A percentile compares a stretch with the other conserved stretches of the same genome.
Conservation (phyloP, 257 asterid genomes). For the Gardenia jasminoides region DNA sequence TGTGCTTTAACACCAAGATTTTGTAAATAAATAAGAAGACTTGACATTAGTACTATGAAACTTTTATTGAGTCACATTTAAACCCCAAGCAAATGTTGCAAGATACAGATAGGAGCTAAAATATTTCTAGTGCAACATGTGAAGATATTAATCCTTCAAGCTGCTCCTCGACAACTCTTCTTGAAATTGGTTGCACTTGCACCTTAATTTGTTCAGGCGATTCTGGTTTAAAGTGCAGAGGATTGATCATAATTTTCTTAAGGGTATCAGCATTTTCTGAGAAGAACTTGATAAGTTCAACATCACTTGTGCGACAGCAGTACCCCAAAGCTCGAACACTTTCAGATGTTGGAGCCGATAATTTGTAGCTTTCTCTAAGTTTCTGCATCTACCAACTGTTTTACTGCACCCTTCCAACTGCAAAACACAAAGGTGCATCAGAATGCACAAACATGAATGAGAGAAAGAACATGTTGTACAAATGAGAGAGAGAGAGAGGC, state of each 20-base stretch:
- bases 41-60: too few species aligned
- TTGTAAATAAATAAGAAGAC: too few species aligned
- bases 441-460: too few species aligned
- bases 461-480: too few species aligned
- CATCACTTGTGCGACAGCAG: not conserved
- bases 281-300: slow-evolving; percentile 4
- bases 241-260: not conserved
- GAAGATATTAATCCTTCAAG: slow-evolving; percentile 1
- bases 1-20: too few species aligned
- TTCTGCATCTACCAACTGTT: too few species aligned
- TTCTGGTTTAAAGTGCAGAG: not conserved
- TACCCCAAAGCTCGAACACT: slow-evolving; percentile 2
- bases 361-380: not conserved
- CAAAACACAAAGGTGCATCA: too few species aligned
- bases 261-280: slow-evolving; percentile 7
- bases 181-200: not conserved
- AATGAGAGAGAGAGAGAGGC: too few species aligned
- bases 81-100: too few species aligned
- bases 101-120: not conserved
- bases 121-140: not conserved
- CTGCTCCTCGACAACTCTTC: not conserved
- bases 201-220: too few species aligned
- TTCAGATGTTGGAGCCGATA: not conserved
- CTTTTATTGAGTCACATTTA: too few species aligned
- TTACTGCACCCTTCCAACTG: too few species aligned